Conservation (phyloP, 2,329 filamentous ascomycete species). For the Fusarium sp. region DNA sequence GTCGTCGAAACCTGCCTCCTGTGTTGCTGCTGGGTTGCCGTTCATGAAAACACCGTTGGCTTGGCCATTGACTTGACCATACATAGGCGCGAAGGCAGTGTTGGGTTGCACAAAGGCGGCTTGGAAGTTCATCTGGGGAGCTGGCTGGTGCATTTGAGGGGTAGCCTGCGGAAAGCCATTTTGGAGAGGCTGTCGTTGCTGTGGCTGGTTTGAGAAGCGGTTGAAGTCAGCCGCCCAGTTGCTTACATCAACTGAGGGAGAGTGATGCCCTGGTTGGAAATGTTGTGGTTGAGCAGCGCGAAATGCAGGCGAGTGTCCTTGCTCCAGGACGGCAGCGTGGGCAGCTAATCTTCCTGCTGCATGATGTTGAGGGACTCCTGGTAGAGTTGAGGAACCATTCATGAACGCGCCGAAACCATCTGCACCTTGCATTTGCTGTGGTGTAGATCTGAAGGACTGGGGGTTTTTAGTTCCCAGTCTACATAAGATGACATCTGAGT, state of each 20-base stretch:
- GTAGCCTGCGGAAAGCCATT: slow-evolving; percentile 39
- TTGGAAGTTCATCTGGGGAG: slow-evolving; percentile 50
- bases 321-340: slow-evolving; percentile 53
- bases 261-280: slow-evolving; percentile 44
- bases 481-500: not conserved
- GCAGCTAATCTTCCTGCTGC: slow-evolving; percentile 54
- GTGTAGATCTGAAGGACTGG: slow-evolving; percentile 54
- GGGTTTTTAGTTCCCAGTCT: not conserved
- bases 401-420: slow-evolving; percentile 56
- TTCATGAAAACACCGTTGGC: slow-evolving; percentile 47
- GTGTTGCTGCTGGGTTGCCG: slow-evolving; percentile 38
- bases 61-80: slow-evolving; percentile 47
- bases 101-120: slow-evolving; percentile 50
- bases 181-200: slow-evolving; percentile 45
- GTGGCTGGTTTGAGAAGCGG: slow-evolving; percentile 50
- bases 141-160: slow-evolving; percentile 46
- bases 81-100: slow-evolving; percentile 49
- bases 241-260: slow-evolving; percentile 43
- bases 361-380: slow-evolving; percentile 52
- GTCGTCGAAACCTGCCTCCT: slow-evolving; percentile 56
- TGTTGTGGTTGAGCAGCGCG: slow-evolving; percentile 42
- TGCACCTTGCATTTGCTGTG: slow-evolving; percentile 48
- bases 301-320: slow-evolving; percentile 43
- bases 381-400: slow-evolving; percentile 47
- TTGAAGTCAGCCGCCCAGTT: slow-evolving; percentile 57